Percentiles rank a stretch among this genome's conserved stretches.
Evolutionary conservation across 1,139 yeast species (phyloP).

Genomic region (Blastobotrys niveus): DNA sequence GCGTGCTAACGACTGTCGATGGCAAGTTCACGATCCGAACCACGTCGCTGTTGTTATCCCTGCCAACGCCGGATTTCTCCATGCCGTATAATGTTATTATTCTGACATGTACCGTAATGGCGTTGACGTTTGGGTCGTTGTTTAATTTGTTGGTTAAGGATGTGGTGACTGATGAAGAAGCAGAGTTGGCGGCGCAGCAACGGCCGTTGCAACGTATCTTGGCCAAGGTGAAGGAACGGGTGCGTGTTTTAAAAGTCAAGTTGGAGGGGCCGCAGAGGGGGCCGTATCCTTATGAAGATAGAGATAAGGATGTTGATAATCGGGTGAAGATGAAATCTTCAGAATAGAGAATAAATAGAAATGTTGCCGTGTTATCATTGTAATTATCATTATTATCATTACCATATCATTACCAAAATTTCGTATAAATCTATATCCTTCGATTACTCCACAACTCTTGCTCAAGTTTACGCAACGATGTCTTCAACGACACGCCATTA

Average conservation of each 20-base stretch:
- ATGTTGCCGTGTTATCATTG: neutral
- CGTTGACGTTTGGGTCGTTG: slow-evolving; percentile 81
- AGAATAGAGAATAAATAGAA: neutral
- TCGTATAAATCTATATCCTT: neutral
- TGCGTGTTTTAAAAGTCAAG: slow-evolving; percentile 8
- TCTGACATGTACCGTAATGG: slow-evolving; percentile 87
- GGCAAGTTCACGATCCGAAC: slow-evolving; percentile 54
- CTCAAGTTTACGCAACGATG: slow-evolving; percentile 18
- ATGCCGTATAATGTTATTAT: slow-evolving; percentile 99
- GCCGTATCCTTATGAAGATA: slow-evolving; percentile 22
- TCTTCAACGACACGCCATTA: slow-evolving; percentile 24
- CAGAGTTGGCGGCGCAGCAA: slow-evolving; percentile 39
- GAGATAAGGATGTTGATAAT: slow-evolving; percentile 9
- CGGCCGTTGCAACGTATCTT: slow-evolving; percentile 22
- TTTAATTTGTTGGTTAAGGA: slow-evolving; percentile 73
- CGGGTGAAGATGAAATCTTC: neutral
- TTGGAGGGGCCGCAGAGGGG: slow-evolving; percentile 20
- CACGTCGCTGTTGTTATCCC: slow-evolving; percentile 71
- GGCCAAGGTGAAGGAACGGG: slow-evolving; percentile 14
- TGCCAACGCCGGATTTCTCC: slow-evolving; percentile 97
- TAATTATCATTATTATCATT: neutral
- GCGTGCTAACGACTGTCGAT: slow-evolving; percentile 49
- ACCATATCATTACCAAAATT: neutral
- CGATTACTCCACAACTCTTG: slow-evolving; percentile 3
- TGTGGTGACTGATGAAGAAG: slow-evolving; percentile 72